Evolutionary conservation across 192 early-diverging fungal genomes (phyloP), one percentile per base, ranked within the genome.

Genomic region (Linnemannia zychae): DNA sequence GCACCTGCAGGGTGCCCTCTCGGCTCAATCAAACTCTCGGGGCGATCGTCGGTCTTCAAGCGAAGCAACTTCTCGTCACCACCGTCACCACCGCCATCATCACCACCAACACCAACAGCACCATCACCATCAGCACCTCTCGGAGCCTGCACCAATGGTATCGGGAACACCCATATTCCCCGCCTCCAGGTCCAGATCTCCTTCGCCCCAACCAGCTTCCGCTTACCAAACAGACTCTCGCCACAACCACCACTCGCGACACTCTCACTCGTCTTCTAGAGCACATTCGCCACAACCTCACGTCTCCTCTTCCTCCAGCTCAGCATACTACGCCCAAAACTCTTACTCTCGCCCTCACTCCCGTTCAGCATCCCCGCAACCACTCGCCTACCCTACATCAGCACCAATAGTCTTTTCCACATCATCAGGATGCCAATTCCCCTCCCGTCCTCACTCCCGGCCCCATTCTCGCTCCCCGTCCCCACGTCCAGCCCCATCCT

Each of bases 341-440:
- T 63, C 57, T 9, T 63, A 63, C 28, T 63, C 57, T 31, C 57
- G 57, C 12, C 57, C 57, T 15, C n/a, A 33, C 57, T 63, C 28
- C 13, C 22, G 52, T 1, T 57, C 52, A 7, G 22, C 52, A 57
- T 57, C 52, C 5, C 52, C 52, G 12, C 52, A 57, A 28, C 52
- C 52, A 13, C 22, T 57, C 22, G 52, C 52, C 52, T 57, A 20
- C 1, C 52, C 52, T 9, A 24, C n/a, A 24, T 9, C 22, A n/a
- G 52, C 52, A n/a, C n/a, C n/a, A n/a, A n/a, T n/a, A n/a, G n/a
- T n/a, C n/a, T n/a, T n/a, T n/a, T n/a, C n/a, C n/a, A n/a, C n/a
- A n/a, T n/a, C n/a, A n/a, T n/a, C n/a, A n/a, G n/a, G n/a, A 57
- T 57, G 24, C 52, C 52, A 57, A 57, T 57, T 57, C 52, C 52